phyloP scores from a whole-genome alignment of 192 early-diverging fungal genomes.

The Linnemannia zychae region DNA sequence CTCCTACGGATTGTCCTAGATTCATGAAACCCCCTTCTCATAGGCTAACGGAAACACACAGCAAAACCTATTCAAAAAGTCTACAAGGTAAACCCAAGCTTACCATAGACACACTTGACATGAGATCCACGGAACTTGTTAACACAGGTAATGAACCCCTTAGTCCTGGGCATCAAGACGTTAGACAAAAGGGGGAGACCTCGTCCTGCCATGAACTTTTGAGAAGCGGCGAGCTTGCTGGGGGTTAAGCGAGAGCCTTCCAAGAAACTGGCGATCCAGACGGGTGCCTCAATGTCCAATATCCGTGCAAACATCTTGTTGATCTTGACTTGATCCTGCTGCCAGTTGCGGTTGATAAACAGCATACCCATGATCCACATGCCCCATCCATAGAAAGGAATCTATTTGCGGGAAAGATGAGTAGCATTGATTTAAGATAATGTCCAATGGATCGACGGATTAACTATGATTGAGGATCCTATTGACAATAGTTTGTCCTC shows the following conservation, averaged over 20 bases:
- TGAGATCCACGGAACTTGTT: conserved; percentile 66
- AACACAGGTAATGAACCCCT: conserved; percentile 68
- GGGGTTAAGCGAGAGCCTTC: conserved; percentile 68
- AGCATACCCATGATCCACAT: conserved; percentile 75
- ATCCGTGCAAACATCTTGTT: conserved; percentile 65
- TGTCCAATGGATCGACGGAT: background rate
- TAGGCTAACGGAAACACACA: background rate
- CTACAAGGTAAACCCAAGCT: background rate
- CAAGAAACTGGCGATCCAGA: conserved; percentile 69
- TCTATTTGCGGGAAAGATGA: conserved; percentile 33
- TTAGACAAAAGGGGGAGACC: conserved; percentile 62
- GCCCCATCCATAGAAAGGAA: conserved; percentile 73
- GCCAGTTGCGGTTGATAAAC: conserved; percentile 70
- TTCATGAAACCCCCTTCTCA: background rate
- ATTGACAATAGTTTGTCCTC: background rate
- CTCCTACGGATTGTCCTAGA: background rate
- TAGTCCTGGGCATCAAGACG: conserved; percentile 67
- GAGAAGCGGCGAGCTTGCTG: conserved; percentile 62
- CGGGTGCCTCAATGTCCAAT: conserved; percentile 62
- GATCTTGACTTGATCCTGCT: conserved; percentile 65
- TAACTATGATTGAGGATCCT: too few relatives aligned
- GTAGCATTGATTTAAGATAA: background rate
- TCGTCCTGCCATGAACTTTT: conserved; percentile 62
- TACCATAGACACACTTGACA: conserved; percentile 72
- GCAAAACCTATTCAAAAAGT: background rate